Evolutionary conservation across 139 green algal genomes (phyloP).

Genomic region (Chlorella sp.): DNA sequence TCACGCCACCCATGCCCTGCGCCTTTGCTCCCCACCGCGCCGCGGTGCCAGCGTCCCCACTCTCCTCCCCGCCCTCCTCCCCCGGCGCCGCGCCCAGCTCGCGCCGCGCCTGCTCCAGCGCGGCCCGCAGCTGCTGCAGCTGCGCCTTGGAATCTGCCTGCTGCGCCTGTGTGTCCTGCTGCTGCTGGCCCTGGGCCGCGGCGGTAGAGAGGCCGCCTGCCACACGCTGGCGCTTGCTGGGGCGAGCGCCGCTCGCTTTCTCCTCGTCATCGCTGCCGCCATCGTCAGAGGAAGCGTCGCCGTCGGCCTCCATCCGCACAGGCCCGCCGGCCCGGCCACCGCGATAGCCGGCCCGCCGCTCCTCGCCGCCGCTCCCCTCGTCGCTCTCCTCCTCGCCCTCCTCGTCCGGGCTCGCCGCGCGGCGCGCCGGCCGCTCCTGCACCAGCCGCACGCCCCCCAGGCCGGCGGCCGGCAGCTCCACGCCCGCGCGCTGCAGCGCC

Average conservation of each 20-base stretch:
- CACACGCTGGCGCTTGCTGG: no score
- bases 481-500: conserved; percentile 60
- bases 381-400: background rate
- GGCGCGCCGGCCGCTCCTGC: conserved; percentile 19
- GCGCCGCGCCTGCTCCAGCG: background rate
- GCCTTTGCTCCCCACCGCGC: background rate
- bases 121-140: background rate
- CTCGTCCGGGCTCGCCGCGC: background rate
- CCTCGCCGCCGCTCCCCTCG: background rate
- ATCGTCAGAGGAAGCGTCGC: background rate
- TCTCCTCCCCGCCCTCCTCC: background rate
- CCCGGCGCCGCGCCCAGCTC: conserved; percentile 18
- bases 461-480: conserved; percentile 29
- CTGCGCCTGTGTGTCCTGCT: background rate
- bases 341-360: conserved; percentile 6
- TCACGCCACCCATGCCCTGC: background rate
- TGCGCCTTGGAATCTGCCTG: background rate
- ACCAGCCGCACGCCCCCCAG: background rate
- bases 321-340: no score
- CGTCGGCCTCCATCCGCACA: background rate
- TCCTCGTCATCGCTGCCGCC: background rate
- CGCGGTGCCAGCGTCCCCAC: background rate
- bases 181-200: no score
- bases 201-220: no score
- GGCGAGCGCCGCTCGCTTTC: no score